These are phyloP conservation scores for Emydomyces testavorans DNA, from an alignment of 2,329 filamentous ascomycete species.

Conservation along the genomic window DNA sequence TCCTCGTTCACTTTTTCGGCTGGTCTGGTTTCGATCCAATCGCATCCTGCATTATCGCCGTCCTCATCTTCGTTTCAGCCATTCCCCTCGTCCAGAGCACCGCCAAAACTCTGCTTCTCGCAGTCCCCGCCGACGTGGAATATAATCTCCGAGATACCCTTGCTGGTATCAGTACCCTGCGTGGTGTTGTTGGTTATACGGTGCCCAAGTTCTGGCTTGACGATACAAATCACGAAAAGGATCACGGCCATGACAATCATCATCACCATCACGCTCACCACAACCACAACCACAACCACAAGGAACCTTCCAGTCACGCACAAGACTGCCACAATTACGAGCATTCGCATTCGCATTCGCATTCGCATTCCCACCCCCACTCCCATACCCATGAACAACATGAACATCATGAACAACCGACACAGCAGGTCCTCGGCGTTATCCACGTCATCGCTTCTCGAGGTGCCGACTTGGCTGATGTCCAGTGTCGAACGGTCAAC, in stretches of 20 bases:
- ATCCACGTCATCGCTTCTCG: slow-evolving; percentile 73
- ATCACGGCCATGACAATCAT: slow-evolving; percentile 24
- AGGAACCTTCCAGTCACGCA: slow-evolving; percentile 13
- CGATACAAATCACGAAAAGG: slow-evolving; percentile 41
- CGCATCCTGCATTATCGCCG: slow-evolving; percentile 83
- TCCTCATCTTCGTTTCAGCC: slow-evolving; percentile 85
- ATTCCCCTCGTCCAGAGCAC: slow-evolving; percentile 77
- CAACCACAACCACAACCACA: slow-evolving; percentile 23
- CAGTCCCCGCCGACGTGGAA: slow-evolving; percentile 72
- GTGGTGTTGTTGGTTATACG: slow-evolving; percentile 74
- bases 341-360: slow-evolving; percentile 22
- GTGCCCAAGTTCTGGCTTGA: slow-evolving; percentile 90
- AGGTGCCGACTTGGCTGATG: slow-evolving; percentile 66
- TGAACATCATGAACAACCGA: slow-evolving; percentile 17
- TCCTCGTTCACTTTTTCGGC: slow-evolving; percentile 72
- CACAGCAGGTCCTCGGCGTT: slow-evolving; percentile 56
- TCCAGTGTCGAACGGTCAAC: slow-evolving; percentile 60
- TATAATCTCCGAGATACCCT: slow-evolving; percentile 79
- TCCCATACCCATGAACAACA: slow-evolving; percentile 20
- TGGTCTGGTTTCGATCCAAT: slow-evolving; percentile 94
- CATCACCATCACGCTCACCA: slow-evolving; percentile 25
- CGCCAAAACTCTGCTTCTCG: slow-evolving; percentile 70
- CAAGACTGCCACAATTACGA: slow-evolving; percentile 20
- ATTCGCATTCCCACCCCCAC: slow-evolving; percentile 13
- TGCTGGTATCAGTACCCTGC: slow-evolving; percentile 66